Evolutionary conservation across 108 stramenopile species (phyloP).

Genomic region (Schizochytrium sp.): DNA sequence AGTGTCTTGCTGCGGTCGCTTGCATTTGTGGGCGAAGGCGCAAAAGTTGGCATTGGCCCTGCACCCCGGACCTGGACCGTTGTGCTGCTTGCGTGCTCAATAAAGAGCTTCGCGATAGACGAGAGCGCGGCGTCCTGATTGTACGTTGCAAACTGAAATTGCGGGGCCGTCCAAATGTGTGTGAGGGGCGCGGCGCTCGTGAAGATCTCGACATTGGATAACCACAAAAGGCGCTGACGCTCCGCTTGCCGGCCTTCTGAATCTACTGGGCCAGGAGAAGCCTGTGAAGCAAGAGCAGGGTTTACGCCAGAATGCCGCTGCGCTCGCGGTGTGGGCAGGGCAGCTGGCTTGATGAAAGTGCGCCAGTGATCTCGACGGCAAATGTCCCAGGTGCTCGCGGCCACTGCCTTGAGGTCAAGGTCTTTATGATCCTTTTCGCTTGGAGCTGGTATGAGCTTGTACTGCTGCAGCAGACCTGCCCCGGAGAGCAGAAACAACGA

Average conservation of each 20-base stretch:
- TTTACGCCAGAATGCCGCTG: background rate
- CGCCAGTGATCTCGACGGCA: background rate
- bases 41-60: background rate
- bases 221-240: background rate
- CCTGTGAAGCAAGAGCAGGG: background rate
- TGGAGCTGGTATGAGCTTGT: background rate
- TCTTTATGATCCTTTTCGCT: background rate
- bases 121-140: background rate
- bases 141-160: background rate
- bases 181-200: background rate
- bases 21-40: background rate
- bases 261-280: background rate
- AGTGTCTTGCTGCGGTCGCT: too few relatives aligned
- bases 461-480: background rate
- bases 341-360: background rate
- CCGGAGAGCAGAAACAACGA: background rate
- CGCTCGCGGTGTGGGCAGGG: background rate
- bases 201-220: constrained; percentile 1
- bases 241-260: background rate
- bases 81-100: background rate
- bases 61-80: background rate
- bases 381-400: background rate
- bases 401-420: background rate
- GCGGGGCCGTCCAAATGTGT: background rate
- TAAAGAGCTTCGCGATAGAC: background rate